Percentiles rank a stretch among this genome's conserved stretches.
phyloP scores from a whole-genome alignment of 306 rosid genomes.

The Citrullus amarus region DNA sequence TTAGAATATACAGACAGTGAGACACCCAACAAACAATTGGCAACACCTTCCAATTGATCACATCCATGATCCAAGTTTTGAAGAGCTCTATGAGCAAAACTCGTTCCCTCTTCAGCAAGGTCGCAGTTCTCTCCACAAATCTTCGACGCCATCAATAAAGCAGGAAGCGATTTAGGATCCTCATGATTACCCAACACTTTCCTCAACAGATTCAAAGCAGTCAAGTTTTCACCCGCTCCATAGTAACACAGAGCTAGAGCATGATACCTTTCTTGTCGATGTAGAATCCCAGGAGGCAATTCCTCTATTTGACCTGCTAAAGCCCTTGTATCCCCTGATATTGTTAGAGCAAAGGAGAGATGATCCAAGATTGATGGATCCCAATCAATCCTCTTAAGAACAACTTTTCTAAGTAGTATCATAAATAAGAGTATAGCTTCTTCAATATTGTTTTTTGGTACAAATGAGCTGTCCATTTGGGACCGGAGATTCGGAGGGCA shows the following conservation, averaged over 20 bases:
- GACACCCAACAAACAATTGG: constrained; percentile 65
- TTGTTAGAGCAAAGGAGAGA: constrained; percentile 74
- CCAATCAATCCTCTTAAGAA: constrained; percentile 60
- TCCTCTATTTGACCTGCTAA: constrained; percentile 71
- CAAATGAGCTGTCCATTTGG: constrained; percentile 66
- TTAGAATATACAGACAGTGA: constrained; percentile 60
- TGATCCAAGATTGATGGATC: constrained; percentile 94
- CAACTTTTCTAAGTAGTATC: constrained; percentile 56
- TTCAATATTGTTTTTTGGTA: constrained; percentile 76
- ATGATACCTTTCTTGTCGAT: constrained; percentile 42
- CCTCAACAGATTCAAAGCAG: constrained; percentile 61
- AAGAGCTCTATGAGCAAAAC: constrained; percentile 40
- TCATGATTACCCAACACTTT: constrained; percentile 40
- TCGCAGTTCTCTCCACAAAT: constrained; percentile 52
- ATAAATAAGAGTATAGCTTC: constrained; percentile 88
- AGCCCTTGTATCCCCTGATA: constrained; percentile 66
- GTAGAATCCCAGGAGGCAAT: constrained; percentile 50
- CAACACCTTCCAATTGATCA: constrained; percentile 42
- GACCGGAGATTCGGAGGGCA: constrained; percentile 70
- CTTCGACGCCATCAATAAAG: constrained; percentile 70
- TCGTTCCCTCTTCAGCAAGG: constrained; percentile 49
- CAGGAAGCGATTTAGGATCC: constrained; percentile 59
- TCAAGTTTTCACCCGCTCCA: constrained; percentile 60
- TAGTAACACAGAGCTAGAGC: constrained; percentile 66
- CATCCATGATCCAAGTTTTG: constrained; percentile 47